Evolutionary conservation across 2,329 filamentous ascomycete genomes (phyloP), one percentile per base, ranked within the genome.

Genomic region (Alternaria atra): DNA sequence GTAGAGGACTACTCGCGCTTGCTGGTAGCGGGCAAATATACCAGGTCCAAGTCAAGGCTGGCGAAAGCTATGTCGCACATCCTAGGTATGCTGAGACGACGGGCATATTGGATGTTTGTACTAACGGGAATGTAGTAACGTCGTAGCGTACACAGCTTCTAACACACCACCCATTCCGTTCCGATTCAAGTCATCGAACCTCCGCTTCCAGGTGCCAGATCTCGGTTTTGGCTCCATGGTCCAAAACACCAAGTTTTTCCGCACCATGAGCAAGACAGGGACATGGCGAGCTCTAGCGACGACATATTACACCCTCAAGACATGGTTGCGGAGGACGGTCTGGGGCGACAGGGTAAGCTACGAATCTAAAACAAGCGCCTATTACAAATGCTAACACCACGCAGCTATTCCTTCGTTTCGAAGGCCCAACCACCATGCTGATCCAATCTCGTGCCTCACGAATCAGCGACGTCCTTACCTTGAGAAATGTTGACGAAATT

Each of bases 21-120:
- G 89, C 91, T 8, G 93, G 94, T 6, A 91, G 90, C 20, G 95
- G 95, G 0, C 93, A 97, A 74, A 89, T 97, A 61, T 97, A 97
- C 77, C 90, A 95, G 69, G 84, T 99, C 34, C 89, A 88, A 2
- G 81, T 99, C 52, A 89, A 88, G 60, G 88, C 90, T 27, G 93
- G 91, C 17, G 95, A 99, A 77, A 91, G 95, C 77, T 94, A 97
- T 69, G 89, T 97, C 55, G 92, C 92, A 3, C 94, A 98, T 77
- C 94, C 95, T 32, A 87, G 84, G 84, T 85, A 80, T 58, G 74
- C 23, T 20, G 6, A 37, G 46, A 50, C 20, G 17, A 23, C 17
- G 23, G 12, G 10, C 27, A 39, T n/a, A 39, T 3, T n/a, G 1
- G 15, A 12, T 34, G 6, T 12, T 15, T 8, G 5, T 39, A 50